Percentiles rank a stretch among this genome's conserved stretches.
These are phyloP conservation scores for Bodo saltans DNA, from an alignment of 78 protist genomes.

Conservation along the genomic window DNA sequence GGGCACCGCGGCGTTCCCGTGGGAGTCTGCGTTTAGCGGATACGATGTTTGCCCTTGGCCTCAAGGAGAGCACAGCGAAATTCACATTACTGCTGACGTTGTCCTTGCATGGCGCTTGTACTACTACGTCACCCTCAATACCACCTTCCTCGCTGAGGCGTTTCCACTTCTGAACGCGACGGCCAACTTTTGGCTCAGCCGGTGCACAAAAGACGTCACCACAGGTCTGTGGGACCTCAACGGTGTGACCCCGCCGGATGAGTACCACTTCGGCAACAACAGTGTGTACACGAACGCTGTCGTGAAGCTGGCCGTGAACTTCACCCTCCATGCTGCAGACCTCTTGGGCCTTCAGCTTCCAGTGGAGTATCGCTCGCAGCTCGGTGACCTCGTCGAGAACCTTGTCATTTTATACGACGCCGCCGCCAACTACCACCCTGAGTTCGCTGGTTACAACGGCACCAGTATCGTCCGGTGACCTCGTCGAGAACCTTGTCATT, in stretches of 20 bases:
- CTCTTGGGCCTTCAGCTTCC: too few species aligned
- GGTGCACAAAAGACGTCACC: not conserved
- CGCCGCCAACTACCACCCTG: constrained; percentile 6
- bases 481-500: too few species aligned
- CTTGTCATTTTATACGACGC: not conserved
- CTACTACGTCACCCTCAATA: constrained; percentile 10
- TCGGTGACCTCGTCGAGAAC: not conserved
- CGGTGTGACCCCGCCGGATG: constrained; percentile 37
- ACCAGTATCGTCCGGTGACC: too few species aligned
- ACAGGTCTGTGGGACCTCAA: not conserved
- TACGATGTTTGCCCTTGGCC: constrained; percentile 22
- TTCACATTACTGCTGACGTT: constrained; percentile 41
- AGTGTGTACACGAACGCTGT: constrained; percentile 40
- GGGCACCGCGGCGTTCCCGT: constrained; percentile 49
- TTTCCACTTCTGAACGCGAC: constrained; percentile 6
- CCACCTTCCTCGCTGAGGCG: not conserved
- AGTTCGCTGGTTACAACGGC: constrained; percentile 34
- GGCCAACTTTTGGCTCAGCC: constrained; percentile 24
- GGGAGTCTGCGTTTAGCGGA: constrained; percentile 45
- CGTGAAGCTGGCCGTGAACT: constrained; percentile 24
- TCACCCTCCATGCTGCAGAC: not conserved
- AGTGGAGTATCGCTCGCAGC: too few species aligned
- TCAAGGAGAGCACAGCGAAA: constrained; percentile 11
- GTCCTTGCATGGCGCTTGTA: constrained; percentile 11
- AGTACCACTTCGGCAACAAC: constrained; percentile 12